phyloP scores from a whole-genome alignment of 179 eudicot genomes.

The Corrigiola litoralis region DNA sequence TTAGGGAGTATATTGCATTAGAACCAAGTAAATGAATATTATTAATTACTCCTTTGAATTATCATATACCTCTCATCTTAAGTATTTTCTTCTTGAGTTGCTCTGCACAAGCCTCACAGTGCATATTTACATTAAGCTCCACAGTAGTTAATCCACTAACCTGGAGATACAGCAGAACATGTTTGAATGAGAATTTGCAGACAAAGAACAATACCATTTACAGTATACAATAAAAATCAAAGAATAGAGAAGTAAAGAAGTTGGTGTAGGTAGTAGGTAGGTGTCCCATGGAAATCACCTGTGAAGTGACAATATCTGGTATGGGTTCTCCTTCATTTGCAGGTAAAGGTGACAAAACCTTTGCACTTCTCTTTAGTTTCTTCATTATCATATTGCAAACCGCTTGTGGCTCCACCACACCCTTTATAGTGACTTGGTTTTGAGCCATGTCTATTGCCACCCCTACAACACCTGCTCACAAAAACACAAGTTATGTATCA shows the following conservation, averaged over 20 bases:
- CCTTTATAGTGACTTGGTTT: slow-evolving; percentile 81
- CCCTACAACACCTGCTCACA: slow-evolving; percentile 69
- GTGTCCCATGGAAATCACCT: slow-evolving; percentile 43
- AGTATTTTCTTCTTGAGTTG: slow-evolving; percentile 93
- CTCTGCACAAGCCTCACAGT: slow-evolving; percentile 90
- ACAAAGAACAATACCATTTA: background rate
- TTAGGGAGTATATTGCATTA: background rate
- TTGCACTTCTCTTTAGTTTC: slow-evolving; percentile 73
- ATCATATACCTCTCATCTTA: slow-evolving; percentile 72
- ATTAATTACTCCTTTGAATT: background rate
- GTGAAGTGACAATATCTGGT: slow-evolving; percentile 69
- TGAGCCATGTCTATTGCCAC: slow-evolving; percentile 60
- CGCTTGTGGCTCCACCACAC: slow-evolving; percentile 81
- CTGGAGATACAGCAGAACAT: slow-evolving; percentile 28
- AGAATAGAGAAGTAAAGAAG: background rate
- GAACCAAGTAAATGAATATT: background rate
- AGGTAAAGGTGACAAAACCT: slow-evolving; percentile 81
- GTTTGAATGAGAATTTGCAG: too few species aligned
- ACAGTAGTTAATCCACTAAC: slow-evolving; percentile 72
- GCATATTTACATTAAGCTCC: slow-evolving; percentile 93
- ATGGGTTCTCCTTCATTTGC: slow-evolving; percentile 71
- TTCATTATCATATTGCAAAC: slow-evolving; percentile 62
- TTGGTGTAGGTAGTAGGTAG: slow-evolving; percentile 6
- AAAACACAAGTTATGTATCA: slow-evolving; percentile 25
- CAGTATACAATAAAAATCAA: too few species aligned